phyloP scores from a whole-genome alignment of 352 stramenopile genomes.

The Aphanomyces invadans region DNA sequence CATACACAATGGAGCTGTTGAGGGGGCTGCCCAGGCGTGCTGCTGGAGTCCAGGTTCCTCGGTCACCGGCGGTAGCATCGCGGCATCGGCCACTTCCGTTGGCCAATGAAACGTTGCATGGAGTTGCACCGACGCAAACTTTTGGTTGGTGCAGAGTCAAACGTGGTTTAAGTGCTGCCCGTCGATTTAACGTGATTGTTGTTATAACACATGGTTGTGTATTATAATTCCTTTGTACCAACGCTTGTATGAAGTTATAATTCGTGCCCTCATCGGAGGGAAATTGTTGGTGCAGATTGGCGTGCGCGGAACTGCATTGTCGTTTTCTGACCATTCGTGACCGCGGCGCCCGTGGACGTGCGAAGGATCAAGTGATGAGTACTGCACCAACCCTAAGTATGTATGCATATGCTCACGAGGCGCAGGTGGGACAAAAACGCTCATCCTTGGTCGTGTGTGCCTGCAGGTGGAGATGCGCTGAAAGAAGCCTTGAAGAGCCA shows the following conservation, averaged over 20 bases:
- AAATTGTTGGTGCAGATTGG: background rate
- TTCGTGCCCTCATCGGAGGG: too few relatives aligned
- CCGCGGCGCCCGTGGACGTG: background rate
- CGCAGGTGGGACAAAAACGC: background rate
- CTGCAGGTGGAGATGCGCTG: constrained; percentile 50
- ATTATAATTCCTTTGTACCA: background rate
- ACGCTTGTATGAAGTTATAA: too few relatives aligned
- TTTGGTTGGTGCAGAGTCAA: constrained; percentile 14
- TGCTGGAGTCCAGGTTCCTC: too few relatives aligned
- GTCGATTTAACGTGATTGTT: background rate
- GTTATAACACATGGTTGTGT: background rate
- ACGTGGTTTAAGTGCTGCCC: background rate
- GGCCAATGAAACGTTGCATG: background rate
- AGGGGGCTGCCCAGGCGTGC: too few relatives aligned
- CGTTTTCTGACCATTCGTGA: constrained; percentile 17
- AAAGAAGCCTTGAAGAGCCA: constrained; percentile 78
- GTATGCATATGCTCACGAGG: background rate
- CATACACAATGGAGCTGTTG: too few relatives aligned
- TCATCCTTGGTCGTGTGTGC: background rate
- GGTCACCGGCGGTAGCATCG: too few relatives aligned
- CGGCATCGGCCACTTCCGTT: too few relatives aligned
- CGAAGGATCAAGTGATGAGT: constrained; percentile 12
- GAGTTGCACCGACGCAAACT: background rate
- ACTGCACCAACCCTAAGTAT: constrained; percentile 13
- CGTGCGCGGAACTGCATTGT: constrained; percentile 3